A percentile compares a stretch with the other conserved stretches of the same genome.
phyloP scores from a whole-genome alignment of 352 stramenopile genomes.

The Globisporangium okanoganense region DNA sequence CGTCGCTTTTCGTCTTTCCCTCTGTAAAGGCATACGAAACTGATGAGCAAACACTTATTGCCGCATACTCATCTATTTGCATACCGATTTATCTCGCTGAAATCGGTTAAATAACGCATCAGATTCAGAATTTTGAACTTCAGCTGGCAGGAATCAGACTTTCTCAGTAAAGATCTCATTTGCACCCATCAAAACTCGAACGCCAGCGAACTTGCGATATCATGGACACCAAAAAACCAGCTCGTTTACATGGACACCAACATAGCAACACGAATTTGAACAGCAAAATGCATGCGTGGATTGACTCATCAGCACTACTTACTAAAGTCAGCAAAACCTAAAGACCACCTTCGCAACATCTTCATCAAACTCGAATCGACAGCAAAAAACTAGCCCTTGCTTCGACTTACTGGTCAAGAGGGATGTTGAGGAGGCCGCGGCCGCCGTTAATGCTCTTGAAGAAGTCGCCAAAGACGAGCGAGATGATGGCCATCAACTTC shows the following conservation, averaged over 20 bases:
- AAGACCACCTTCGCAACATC: neutral
- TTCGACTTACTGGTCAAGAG: constrained; percentile 11
- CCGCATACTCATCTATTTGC: too few relatives aligned
- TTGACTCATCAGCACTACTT: neutral
- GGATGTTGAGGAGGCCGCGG: constrained; percentile 91
- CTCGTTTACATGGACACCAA: neutral
- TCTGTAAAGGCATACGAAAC: too few relatives aligned
- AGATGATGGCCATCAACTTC: constrained; percentile 99
- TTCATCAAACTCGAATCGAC: neutral
- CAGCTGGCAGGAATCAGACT: too few relatives aligned
- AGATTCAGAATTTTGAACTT: too few relatives aligned
- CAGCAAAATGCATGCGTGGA: constrained; percentile 4
- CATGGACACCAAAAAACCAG: too few relatives aligned
- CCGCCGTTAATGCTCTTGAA: constrained; percentile 98
- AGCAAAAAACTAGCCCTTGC: constrained; percentile 4
- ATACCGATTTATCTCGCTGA: too few relatives aligned
- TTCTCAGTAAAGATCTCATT: neutral
- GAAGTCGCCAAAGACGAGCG: constrained; percentile 98
- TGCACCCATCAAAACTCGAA: neutral
- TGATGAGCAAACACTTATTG: too few relatives aligned
- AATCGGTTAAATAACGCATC: too few relatives aligned
- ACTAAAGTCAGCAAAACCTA: constrained; percentile 3
- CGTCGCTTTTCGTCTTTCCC: too few relatives aligned
- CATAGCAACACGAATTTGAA: neutral
- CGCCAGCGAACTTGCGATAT: too few relatives aligned